phyloP scores from a whole-genome alignment of 2,329 filamentous ascomycete genomes.

The Plectosphaerella sp. region DNA sequence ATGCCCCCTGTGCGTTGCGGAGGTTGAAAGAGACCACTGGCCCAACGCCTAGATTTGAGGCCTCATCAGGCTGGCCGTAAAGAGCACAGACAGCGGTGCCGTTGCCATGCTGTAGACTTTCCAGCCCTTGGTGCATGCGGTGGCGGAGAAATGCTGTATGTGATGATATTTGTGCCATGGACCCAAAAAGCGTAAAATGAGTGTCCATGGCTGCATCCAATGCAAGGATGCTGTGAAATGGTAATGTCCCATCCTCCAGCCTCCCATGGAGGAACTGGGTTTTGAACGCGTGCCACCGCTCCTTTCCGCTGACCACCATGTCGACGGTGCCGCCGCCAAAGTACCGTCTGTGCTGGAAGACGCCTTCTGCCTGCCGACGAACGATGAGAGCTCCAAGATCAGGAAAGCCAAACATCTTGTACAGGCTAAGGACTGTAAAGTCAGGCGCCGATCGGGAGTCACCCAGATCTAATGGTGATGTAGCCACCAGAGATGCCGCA shows the following conservation, averaged over 20 bases:
- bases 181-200: constrained; percentile 65
- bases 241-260: constrained; percentile 87
- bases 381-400: constrained; percentile 85
- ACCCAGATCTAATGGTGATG: constrained; percentile 68
- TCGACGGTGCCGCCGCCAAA: constrained; percentile 96
- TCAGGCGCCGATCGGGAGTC: constrained; percentile 63
- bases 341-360: constrained; percentile 67
- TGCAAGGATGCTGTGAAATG: constrained; percentile 86
- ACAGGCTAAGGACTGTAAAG: constrained; percentile 83
- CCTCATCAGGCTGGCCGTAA: constrained; percentile 41
- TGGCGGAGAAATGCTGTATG: constrained; percentile 66
- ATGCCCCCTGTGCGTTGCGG: constrained; percentile 61
- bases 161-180: constrained; percentile 62
- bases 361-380: constrained; percentile 60
- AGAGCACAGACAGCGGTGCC: constrained; percentile 59
- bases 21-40: constrained; percentile 85
- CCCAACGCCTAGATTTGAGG: constrained; percentile 44
- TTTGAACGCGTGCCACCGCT: constrained; percentile 81
- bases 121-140: constrained; percentile 55
- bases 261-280: constrained; percentile 67
- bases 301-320: constrained; percentile 72
- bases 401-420: constrained; percentile 98
- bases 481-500: constrained; percentile 76
- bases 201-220: constrained; percentile 68
- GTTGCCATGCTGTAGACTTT: constrained; percentile 64